Base-by-base conservation (phyloP, 352 stramenopile genomes). In the Phytophthora palmivora region DNA sequence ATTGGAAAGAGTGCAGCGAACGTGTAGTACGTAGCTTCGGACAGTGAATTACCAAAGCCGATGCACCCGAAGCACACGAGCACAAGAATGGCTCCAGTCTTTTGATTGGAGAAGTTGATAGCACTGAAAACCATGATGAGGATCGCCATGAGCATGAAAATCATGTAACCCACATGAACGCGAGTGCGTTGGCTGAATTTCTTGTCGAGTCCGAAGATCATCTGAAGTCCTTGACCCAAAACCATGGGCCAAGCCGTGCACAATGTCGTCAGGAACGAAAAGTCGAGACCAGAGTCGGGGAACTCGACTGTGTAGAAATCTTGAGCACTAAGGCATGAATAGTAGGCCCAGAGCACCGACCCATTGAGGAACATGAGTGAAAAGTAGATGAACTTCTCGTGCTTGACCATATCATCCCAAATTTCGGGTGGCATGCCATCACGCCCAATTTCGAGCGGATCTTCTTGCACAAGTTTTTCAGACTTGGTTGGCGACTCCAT, bases 291-390 rank as follows among this genome's bases (percentile, higher is more conserved):
- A 1, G 72, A 76, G 11, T 74, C 51, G 2, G 79, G 58, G 63
- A 88, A 91, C 58, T 72, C 51, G 36, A 58, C 45, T 18, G 50
- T 53, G 54, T 89, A 88, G 49, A 83, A 91, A 42, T 87, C 67
- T 37, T 89, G 77, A 1, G 79, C 79, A 37, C 77, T 87, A 21
- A 91, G 60, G 21, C 79, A 91, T 60, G 76, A 88, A 50, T 88
- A 87, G 65, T 82, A 89, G 15, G 76, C 74, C 79, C 82, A 91
- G 41, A 91, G 71, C 24, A 89, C 77, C 6, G 82, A 79, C 21
- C 72, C 77, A 43, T 87, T 87, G 16, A 91, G 59, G 65, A 88
- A 91, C 58, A 84, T 77, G 66, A 89, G 72, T 53, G 76, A 76
- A 28, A 70, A 86, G 70, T 86, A 89, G 46, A 91, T 77, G 42